These are phyloP conservation scores for Penicillium parvum DNA, from an alignment of 495 filamentous ascomycete genomes.

Conservation along the genomic window DNA sequence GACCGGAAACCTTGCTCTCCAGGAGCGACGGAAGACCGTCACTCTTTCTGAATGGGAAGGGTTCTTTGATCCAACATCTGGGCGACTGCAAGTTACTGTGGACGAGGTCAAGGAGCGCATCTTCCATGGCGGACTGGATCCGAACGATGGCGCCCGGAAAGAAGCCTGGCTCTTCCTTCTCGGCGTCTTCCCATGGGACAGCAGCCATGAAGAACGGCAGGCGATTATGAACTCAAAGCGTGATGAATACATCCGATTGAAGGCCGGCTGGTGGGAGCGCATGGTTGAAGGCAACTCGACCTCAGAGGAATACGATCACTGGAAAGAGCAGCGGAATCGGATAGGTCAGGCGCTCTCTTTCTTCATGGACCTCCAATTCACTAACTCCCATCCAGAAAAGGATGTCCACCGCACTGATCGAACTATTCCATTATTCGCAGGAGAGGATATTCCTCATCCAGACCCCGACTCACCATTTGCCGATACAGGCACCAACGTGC, in stretches of 20 bases:
- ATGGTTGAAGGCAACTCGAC: conserved; percentile 77
- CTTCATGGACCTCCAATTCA: background rate
- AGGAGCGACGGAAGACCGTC: conserved; percentile 70
- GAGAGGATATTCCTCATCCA: conserved; percentile 96
- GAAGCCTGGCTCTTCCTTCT: conserved; percentile 95
- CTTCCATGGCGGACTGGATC: conserved; percentile 89
- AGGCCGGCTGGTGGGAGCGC: conserved; percentile 94
- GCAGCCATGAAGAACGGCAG: conserved; percentile 71
- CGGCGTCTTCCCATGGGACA: conserved; percentile 88
- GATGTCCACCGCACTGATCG: conserved; percentile 97
- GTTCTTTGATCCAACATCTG: conserved; percentile 73
- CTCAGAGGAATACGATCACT: conserved; percentile 79
- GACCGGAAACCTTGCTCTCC: conserved; percentile 60
- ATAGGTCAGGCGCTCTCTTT: conserved; percentile 63
- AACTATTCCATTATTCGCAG: conserved; percentile 85
- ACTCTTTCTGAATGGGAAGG: conserved; percentile 80
- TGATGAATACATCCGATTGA: conserved; percentile 90
- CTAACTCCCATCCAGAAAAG: conserved; percentile 63
- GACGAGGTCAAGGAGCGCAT: conserved; percentile 95
- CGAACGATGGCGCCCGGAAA: conserved; percentile 86
- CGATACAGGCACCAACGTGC: conserved; percentile 86
- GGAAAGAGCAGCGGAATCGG: conserved; percentile 87
- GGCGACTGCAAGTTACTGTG: conserved; percentile 68
- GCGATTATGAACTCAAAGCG: conserved; percentile 77
- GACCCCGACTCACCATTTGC: conserved; percentile 96